Conservation (phyloP, 495 filamentous ascomycete species). For the Aspergillus asperescens region DNA sequence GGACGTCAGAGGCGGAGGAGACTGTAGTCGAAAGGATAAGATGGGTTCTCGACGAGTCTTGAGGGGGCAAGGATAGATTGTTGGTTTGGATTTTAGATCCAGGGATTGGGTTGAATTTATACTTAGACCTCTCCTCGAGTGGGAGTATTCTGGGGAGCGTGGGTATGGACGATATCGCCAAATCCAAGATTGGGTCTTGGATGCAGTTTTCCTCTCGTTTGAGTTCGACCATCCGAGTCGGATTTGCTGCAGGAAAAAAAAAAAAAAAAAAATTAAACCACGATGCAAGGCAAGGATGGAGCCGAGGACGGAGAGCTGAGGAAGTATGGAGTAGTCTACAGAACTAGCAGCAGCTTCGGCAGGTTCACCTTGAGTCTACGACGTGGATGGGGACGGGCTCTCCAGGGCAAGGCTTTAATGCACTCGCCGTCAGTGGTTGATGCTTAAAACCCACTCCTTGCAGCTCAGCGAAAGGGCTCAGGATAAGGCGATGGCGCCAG, state of each 20-base stretch:
- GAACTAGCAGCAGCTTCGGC: not conserved
- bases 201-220: not conserved
- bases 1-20: not conserved
- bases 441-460: not conserved
- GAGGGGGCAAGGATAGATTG: not conserved
- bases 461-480: not conserved
- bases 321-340: not conserved
- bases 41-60: not conserved
- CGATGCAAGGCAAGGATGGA: not conserved
- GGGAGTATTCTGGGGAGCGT: not conserved
- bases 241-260: not conserved
- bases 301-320: not conserved
- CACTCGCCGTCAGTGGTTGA: conserved; percentile 2
- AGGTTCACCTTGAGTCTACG: not conserved
- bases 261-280: not conserved
- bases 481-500: conserved; percentile 8
- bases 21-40: not conserved
- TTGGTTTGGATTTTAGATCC: not conserved
- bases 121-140: too few relatives aligned
- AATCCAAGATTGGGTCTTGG: not conserved
- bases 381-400: not conserved
- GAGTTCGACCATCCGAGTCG: conserved; percentile 1
- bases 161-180: not conserved
- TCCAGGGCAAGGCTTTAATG: conserved; percentile 1
- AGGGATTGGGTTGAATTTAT: not conserved